Evolutionary conservation across 1,284 basidiomycete genomes (phyloP).

Genomic region (Tilletia indica): DNA sequence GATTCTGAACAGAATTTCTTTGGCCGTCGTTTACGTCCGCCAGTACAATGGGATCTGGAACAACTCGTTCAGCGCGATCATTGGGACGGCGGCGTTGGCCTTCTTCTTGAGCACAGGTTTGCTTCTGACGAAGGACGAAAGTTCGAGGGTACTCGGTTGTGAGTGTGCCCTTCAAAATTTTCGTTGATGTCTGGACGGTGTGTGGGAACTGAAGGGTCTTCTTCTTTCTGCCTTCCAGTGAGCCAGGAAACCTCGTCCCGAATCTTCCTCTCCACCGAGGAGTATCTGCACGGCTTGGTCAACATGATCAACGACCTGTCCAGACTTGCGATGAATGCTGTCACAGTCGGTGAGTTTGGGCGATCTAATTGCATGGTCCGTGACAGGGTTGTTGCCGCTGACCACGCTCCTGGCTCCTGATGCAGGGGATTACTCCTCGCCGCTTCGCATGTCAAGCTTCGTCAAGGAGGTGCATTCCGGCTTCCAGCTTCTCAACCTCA

Average conservation of each 20-base stretch:
- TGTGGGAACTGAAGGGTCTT: conserved; percentile 14
- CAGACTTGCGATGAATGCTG: conserved; percentile 29
- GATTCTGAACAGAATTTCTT: no score
- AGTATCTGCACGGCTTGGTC: conserved; percentile 49
- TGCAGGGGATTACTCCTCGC: conserved; percentile 38
- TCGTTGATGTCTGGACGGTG: conserved; percentile 13
- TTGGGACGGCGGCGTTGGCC: conserved; percentile 21
- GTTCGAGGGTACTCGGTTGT: conserved; percentile 27
- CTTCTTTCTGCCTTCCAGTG: neutral
- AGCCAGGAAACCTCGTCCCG: conserved; percentile 11
- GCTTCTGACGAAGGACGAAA: conserved; percentile 35
- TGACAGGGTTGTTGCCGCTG: neutral
- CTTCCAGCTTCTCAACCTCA: conserved; percentile 53
- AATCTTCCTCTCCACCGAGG: conserved; percentile 41
- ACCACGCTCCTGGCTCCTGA: neutral
- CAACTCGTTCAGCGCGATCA: conserved; percentile 23
- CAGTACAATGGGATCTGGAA: conserved; percentile 27
- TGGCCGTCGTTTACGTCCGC: conserved; percentile 3
- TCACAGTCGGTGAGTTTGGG: conserved; percentile 28
- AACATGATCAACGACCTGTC: conserved; percentile 47
- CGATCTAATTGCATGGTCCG: neutral
- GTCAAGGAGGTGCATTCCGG: conserved; percentile 51
- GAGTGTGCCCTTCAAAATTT: conserved; percentile 8
- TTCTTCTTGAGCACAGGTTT: conserved; percentile 32
- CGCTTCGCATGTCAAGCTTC: conserved; percentile 40